phyloP scores from a whole-genome alignment of 768 basidiomycete genomes.

The Fomitopsis pulvina region DNA sequence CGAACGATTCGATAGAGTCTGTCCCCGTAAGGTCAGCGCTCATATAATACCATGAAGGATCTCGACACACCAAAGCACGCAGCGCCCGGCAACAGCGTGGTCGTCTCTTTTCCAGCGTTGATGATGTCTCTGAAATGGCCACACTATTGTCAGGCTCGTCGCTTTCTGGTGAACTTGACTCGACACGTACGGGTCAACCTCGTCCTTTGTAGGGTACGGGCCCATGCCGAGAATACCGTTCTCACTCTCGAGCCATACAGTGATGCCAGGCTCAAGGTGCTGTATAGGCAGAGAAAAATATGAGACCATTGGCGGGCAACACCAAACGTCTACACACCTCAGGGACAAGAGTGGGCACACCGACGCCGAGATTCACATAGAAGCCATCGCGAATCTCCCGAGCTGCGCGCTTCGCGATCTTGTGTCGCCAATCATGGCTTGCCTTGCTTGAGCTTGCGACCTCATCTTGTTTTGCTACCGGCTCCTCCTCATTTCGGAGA shows the following conservation, averaged over 20 bases:
- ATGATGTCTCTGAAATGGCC: conserved; percentile 61
- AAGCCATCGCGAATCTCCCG: conserved; percentile 82
- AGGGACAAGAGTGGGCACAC: conserved; percentile 84
- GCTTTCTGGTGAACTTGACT: too few species aligned
- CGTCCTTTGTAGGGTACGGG: conserved; percentile 72
- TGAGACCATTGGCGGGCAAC: not conserved
- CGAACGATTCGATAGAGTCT: conserved; percentile 90
- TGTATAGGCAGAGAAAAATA: conserved; percentile 16
- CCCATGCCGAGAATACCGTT: conserved; percentile 86
- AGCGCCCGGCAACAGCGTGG: conserved; percentile 85
- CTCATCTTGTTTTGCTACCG: conserved; percentile 6
- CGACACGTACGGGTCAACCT: conserved; percentile 70
- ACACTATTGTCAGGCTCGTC: not conserved
- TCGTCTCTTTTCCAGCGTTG: conserved; percentile 90
- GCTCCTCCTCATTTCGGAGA: conserved; percentile 35
- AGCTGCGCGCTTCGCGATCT: conserved; percentile 79
- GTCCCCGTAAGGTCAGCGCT: conserved; percentile 6
- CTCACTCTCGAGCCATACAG: conserved; percentile 83
- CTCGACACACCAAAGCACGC: conserved; percentile 67
- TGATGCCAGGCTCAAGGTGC: conserved; percentile 62
- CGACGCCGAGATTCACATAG: conserved; percentile 84
- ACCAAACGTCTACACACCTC: conserved; percentile 21
- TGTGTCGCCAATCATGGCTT: conserved; percentile 33
- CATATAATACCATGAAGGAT: not conserved
- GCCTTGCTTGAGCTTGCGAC: conserved; percentile 13